phyloP scores from a whole-genome alignment of 2,329 filamentous ascomycete genomes.

The Grosmannia huntii region DNA sequence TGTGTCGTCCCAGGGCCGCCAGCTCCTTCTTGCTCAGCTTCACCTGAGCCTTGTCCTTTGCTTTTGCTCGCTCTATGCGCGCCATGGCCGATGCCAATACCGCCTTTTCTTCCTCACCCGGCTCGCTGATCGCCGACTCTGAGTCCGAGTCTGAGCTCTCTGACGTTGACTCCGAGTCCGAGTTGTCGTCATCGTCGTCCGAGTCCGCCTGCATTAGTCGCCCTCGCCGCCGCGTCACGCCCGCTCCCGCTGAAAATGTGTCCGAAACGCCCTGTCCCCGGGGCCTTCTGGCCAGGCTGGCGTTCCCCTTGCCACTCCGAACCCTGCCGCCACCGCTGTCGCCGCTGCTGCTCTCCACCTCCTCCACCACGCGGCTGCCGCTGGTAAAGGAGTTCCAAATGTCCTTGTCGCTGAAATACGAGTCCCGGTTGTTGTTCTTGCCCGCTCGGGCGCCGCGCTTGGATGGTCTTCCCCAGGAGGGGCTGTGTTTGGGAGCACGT shows the following conservation, averaged over 20 bases:
- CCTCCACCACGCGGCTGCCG: constrained; percentile 43
- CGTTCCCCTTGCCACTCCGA: constrained; percentile 24
- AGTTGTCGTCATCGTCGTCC: not conserved
- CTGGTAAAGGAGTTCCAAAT: not conserved
- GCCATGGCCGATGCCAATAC: constrained; percentile 67
- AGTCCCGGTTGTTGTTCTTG: constrained; percentile 2
- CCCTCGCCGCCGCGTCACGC: constrained; percentile 19
- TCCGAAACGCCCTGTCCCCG: constrained; percentile 2
- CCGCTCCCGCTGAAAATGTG: not conserved
- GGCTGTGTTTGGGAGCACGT: constrained; percentile 92
- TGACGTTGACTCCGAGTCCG: constrained; percentile 21
- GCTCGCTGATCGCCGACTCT: constrained; percentile 27
- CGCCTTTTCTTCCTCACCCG: constrained; percentile 47
- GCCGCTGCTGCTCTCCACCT: constrained; percentile 47
- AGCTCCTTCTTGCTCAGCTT: constrained; percentile 70
- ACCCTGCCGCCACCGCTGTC: constrained; percentile 40
- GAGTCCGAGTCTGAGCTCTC: constrained; percentile 30
- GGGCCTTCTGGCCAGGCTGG: not conserved
- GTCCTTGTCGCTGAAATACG: not conserved
- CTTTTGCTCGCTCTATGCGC: constrained; percentile 66
- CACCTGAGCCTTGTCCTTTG: constrained; percentile 65
- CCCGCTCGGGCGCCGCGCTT: constrained; percentile 48
- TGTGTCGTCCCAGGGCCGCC: constrained; percentile 60
- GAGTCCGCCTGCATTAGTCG: constrained; percentile 21
- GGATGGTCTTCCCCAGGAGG: constrained; percentile 99